Evolutionary conservation across 768 basidiomycete genomes (phyloP), one percentile per base, ranked within the genome.

Genomic region (Kwoniella sp.): DNA sequence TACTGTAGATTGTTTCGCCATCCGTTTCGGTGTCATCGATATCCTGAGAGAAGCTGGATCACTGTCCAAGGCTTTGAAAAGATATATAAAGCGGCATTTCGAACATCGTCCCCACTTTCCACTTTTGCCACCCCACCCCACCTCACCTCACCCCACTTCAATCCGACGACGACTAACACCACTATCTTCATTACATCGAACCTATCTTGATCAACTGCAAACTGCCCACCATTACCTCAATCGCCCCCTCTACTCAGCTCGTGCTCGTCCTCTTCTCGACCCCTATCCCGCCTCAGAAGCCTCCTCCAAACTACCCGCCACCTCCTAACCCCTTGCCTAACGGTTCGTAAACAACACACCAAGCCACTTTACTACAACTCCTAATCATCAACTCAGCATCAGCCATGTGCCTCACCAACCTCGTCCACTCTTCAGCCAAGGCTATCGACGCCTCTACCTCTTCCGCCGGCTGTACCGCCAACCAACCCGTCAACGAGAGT

Each of bases 321-420:
- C 40, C 40, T 44, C 40, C 40, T 19, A 44, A 9, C 40, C 40
- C 40, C 17, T 15, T 3, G 40, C 40, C 40, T 19, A 44, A 44
- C 33, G 33, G 33, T 33, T 33, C 33, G 7, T 33, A 33, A 33
- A 13, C n/a, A n/a, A n/a, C n/a, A n/a, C n/a, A n/a, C 33, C 33
- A 33, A 13, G 7, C 33, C 40, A 21, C 17, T 36, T 49, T 33
- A 6, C 40, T 47, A 21, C 27, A 8, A 37, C 56, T 47, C 26
- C 30, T 21, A n/a, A 21, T 55, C 19, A 33, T 55, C 19, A 24
- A 13, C 53, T 15, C 29, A 54, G 1, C 53, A 30, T 24, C 15
- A 24, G 37, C 55, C 24, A 60, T 60, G 59, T 60, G 59, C 21
- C 51, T 60, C 24, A 60, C 59, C 22, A 40, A 60, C 29, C 49